Evolutionary conservation across 2,329 filamentous ascomycete species (phyloP), one percentile per base, ranked within the genome.

Genomic region (Trichoderma hamatum): DNA sequence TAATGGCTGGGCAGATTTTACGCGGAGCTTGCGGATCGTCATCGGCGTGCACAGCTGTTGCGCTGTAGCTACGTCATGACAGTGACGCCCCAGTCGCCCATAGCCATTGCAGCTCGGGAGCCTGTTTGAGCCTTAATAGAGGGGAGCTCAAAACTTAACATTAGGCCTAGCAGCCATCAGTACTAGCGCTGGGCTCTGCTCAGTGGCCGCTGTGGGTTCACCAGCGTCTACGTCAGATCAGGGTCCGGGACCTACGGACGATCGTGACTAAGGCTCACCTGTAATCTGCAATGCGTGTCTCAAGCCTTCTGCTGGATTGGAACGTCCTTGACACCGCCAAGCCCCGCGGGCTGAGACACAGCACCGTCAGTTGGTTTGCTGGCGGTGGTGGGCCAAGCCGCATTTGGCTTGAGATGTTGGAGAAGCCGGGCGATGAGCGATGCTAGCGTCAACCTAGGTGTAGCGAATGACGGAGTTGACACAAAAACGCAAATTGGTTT

Each of bases 11-110:
- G 30, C 61, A 39, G 30, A 51, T 55, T 62, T 62, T 68, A 55
- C 39, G 68, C 63, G 64, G 68, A 70, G 68, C 68, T 61, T 34
- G 56, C 68, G 68, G 68, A 70, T 67, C 68, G 68, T 62, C 68
- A 70, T 70, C 68, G 68, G 62, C 66, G 68, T 56, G 68, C 39
- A 58, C 63, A 58, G 55, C 56, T 60, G 56, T 55, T 62, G 60
- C 49, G 68, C 66, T 39, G 21, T 11, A 43, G 49, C 63, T 70
- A 70, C 68, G 68, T 70, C 68, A 70, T 70, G 55, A 24, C 54
- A 46, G 46, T 52, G 36, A 39, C 55, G 39, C 21, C 28, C 39
- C 39, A 21, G 59, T 65, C 21, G 62, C 14, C 49, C 39, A 49
- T n/a, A 55, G 49, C 43, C 43, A 26, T 56, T n/a, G 30, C 26